Base-by-base conservation (phyloP, 139 green algal species). In the Chlorella sp. region DNA sequence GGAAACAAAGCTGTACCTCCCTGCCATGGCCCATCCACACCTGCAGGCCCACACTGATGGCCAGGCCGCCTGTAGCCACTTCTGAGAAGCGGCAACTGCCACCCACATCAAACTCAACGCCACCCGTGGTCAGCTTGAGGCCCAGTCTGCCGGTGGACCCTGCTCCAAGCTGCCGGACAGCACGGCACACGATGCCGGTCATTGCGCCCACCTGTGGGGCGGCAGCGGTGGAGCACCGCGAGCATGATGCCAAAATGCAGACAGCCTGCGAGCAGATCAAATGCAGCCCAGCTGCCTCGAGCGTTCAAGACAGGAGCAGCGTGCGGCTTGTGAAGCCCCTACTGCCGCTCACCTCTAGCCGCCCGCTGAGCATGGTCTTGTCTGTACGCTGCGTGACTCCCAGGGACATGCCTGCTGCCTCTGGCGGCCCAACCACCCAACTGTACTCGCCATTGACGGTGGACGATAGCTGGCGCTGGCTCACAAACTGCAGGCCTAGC, bases 101-200 rank as follows among this genome's bases (percentile, higher is more conserved):
- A 25, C 90, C 90, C 21, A 92, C 26, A 26, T 93, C 90, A 74
- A 90, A 20, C 56, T 93, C 88, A 16, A 89, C 20, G 6, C 87
- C 87, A 4, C 32, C 71, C 4, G 87, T 71, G 32, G 75, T 78
- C 32, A 91, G 44, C 41, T 82, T 85, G 5, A 88, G 16, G 13
- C 38, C 55, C 7, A 75, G 4, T 7, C 87, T 75, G 4, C 25
- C 65, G 12, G 80, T 87, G n/a, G 64, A 51, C 16, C 62, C 62
- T 2, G 63, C 28, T 9, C 32, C 70, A n/a, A 87, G 38, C 47
- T 78, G 78, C 25, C 74, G 69, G 30, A 84, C 81, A 2, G 60
- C 65, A 16, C 78, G 72, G 26, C 56, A 69, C n/a, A 70, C 83
- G 21, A 93, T 12, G 1, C 63, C 85, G 0, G 85, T 89, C 44